Evolutionary conservation across 345 rosid genomes (phyloP), one percentile per base, ranked within the genome.

Genomic region (Kernera saxatilis): DNA sequence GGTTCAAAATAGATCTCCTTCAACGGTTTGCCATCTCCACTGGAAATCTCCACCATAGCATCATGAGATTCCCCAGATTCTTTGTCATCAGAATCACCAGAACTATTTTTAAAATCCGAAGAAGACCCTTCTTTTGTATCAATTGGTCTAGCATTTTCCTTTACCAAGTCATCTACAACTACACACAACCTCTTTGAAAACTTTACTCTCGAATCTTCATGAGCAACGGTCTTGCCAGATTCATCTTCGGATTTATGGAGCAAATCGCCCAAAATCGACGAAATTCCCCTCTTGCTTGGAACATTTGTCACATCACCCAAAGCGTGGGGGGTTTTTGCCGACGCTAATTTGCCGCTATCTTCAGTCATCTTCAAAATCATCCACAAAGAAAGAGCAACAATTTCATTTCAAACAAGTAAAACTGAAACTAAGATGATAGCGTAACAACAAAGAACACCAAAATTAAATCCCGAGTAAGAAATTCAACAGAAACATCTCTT

Each of bases 231-330:
- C 49, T 80, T 74, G 14, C 58, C 76, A 68, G 41, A 40, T 43
- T 55, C 67, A 60, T 67, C 80, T 37, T 72, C 74, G 17, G 82
- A 73, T 63, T 70, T 72, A 2, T 57, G 69, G 22, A 81, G 84
- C 8, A 64, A 36, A 66, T 73, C 83, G 8, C 69, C 79, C 13
- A 66, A 48, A 83, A 79, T 62, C 63, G 63, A 71, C 0, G 89
- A 86, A 44, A 80, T 21, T 13, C 60, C 84, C 36, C 97, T 79
- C 66, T 91, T 91, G 3, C 13, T 62, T 0, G 83, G 61, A 1
- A 73, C 59, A 61, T 91, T 93, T 0, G 86, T 88, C 63, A 88
- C 18, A 74, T 93, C 88, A 6, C 79, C 72, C 41, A 89, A 76
- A 48, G 54, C 81, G 18, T 53, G 61, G 18, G 88, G 86, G 48